Base-by-base conservation (phyloP, 179 eudicot genomes). In the Vitellaria paradoxa region DNA sequence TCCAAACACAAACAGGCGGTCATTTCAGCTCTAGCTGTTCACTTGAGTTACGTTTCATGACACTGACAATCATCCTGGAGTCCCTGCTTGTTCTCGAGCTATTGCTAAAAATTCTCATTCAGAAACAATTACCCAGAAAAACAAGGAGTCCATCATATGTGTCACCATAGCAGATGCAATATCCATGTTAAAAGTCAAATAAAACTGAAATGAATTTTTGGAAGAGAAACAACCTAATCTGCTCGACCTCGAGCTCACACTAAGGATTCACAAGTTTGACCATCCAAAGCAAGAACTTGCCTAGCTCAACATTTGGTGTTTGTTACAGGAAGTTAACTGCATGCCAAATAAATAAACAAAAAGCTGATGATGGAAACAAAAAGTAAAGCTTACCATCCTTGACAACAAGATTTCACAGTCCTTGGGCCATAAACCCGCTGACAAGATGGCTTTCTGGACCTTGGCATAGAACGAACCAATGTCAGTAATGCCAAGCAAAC, bases 391-490 rank as follows among this genome's bases (percentile, higher is more conserved):
- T 78, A 96, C 99, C 99, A 96, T 93, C 80, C 94, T 84, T 49
- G 93, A 68, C 68, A 93, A 84, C 97, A 96, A 90, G 85, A 90
- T 77, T 91, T 85, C 75, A 93, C 85, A 6, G 95, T 88, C 77
- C 88, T 88, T 56, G 92, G 92, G 63, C 99, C 99, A 84, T 96
- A 96, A 65, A 89, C 86, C 70, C 89, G 91, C 20, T 90, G 91
- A 21, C 87, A 81, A 50, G 96, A 86, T 57, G 91, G 93, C 78
- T n/a, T 88, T 92, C 80, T 89, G 98, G 83, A 86, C 79, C 86
- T 87, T 96, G 77, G 96, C 91, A 84, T 96, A 96, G 60, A 96
- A 96, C 61, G 99, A 93, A 55, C 92, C 87, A 76, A 92, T 66
- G 30, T 92, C 99, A 7, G 99, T 76, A 96, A 81, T 40, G 89